Percentiles rank a stretch among this genome's conserved stretches.
These are phyloP conservation scores for Fusarium subtropicale DNA, from an alignment of 2,329 filamentous ascomycete genomes.

Conservation along the genomic window DNA sequence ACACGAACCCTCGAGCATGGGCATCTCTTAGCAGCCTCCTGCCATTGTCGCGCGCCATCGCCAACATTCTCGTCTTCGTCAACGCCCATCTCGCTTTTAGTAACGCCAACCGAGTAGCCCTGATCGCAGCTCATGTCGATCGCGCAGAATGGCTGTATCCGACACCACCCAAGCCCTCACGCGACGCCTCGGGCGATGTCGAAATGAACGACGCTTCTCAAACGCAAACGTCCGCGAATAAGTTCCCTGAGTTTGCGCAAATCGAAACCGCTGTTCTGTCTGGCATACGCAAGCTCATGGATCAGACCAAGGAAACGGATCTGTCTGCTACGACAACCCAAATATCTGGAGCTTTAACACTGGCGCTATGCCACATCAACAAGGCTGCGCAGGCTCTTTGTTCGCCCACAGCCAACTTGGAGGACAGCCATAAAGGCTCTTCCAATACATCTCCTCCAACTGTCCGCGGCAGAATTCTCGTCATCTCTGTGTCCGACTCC, in stretches of 20 bases:
- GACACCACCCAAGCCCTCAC: slow-evolving; percentile 51
- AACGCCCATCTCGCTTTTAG: slow-evolving; percentile 96
- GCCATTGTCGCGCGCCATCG: slow-evolving; percentile 84
- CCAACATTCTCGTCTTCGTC: slow-evolving; percentile 92
- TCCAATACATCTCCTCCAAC: slow-evolving; percentile 47
- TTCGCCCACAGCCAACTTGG: slow-evolving; percentile 62
- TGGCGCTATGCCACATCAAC: slow-evolving; percentile 91
- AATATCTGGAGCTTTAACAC: slow-evolving; percentile 89
- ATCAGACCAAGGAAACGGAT: slow-evolving; percentile 72
- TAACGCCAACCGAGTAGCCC: slow-evolving; percentile 90
- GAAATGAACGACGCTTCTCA: slow-evolving; percentile 65
- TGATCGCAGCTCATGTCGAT: slow-evolving; percentile 90
- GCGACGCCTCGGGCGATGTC: slow-evolving; percentile 62
- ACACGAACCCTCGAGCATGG: slow-evolving; percentile 97
- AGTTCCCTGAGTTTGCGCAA: slow-evolving; percentile 90
- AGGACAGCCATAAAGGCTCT: slow-evolving; percentile 52
- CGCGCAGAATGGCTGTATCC: slow-evolving; percentile 93
- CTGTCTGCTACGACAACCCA: slow-evolving; percentile 83
- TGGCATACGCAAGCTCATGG: slow-evolving; percentile 79
- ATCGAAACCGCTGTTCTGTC: slow-evolving; percentile 84
- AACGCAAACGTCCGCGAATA: slow-evolving; percentile 72
- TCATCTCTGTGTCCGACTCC: slow-evolving; percentile 86
- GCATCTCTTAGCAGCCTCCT: slow-evolving; percentile 78
- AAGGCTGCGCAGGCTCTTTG: slow-evolving; percentile 77
- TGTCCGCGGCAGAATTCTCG: slow-evolving; percentile 75